Evolutionary conservation across 2,329 filamentous ascomycete genomes (phyloP), one percentile per base, ranked within the genome.

Genomic region (Apiospora phragmitis): DNA sequence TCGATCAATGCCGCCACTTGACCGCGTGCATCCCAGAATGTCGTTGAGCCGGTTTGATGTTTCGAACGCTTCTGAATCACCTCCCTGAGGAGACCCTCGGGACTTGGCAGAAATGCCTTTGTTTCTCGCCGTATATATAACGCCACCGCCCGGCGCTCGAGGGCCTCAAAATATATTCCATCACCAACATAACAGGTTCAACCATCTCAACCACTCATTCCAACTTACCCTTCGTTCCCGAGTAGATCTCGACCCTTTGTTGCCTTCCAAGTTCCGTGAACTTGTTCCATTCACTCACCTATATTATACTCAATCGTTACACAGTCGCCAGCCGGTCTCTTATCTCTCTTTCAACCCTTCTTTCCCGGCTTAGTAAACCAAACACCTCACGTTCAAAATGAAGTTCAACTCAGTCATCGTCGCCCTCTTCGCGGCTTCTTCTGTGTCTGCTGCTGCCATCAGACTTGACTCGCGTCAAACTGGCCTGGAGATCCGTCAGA

Each of bases 331-430:
- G 43, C 45, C 69, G 65, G 69, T 68, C 62, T 67, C n/a, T 65
- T n/a, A 45, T 68, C 41, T 47, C 38, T 47, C 65, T 59, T 69
- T 32, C 41, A 16, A 65, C 38, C 49, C 26, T 21, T 59, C 45
- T 47, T 51, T 62, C 16, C 29, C 29, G 51, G 51, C 51, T 32
- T 41, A 24, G 51, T 32, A n/a, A 21, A 41, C 43, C 29, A n/a
- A 45, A 18, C 67, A 55, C 24, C 18, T 26, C 70, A 32, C 24
- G n/a, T 45, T 11, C 67, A 75, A 65, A 41, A 77, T 76, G 75
- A 73, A 76, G 73, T 71, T 71, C 67, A 74, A 73, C 55, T 59
- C 71, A 12, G 62, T 74, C 72, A 47, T 76, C 65, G 32, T 75
- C 68, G 72, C 74, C 42, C 70, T 75, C 41, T 70, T 75, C 59